Evolutionary conservation across 2,329 filamentous ascomycete genomes (phyloP).

Genomic region (Arachnomyces sp.): DNA sequence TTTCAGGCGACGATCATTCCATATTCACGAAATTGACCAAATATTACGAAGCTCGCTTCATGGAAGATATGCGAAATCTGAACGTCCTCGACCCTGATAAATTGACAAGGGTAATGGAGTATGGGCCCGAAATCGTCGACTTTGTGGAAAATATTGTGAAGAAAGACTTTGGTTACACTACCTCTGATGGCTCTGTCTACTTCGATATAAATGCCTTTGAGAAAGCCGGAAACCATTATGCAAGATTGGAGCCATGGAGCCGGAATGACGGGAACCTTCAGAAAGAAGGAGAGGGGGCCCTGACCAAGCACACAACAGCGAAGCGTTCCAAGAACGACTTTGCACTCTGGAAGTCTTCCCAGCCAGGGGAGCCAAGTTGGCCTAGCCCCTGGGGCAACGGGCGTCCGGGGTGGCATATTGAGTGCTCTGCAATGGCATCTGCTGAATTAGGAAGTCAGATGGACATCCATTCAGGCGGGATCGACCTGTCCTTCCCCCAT

Average conservation of each 20-base stretch:
- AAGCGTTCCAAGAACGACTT: constrained; percentile 80
- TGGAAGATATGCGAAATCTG: constrained; percentile 74
- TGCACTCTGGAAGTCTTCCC: constrained; percentile 87
- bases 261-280: constrained; percentile 72
- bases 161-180: constrained; percentile 76
- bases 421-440: constrained; percentile 93
- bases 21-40: constrained; percentile 83
- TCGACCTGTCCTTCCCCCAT: constrained; percentile 85
- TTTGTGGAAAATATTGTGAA: constrained; percentile 77
- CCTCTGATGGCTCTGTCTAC: constrained; percentile 75
- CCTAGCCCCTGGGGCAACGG: constrained; percentile 78
- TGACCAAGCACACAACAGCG: constrained; percentile 49
- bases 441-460: constrained; percentile 76
- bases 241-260: constrained; percentile 75
- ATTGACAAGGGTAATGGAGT: constrained; percentile 85
- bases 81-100: constrained; percentile 78
- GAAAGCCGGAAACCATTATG: constrained; percentile 73
- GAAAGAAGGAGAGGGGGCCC: constrained; percentile 81
- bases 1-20: constrained; percentile 54
- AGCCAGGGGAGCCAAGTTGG: constrained; percentile 88
- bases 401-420: constrained; percentile 91
- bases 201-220: constrained; percentile 88
- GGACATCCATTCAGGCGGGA: constrained; percentile 88
- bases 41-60: constrained; percentile 79
- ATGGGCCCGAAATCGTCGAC: constrained; percentile 73